Base-by-base conservation (phyloP, 176 grass and related monocot genomes). In the Avena sativa region DNA sequence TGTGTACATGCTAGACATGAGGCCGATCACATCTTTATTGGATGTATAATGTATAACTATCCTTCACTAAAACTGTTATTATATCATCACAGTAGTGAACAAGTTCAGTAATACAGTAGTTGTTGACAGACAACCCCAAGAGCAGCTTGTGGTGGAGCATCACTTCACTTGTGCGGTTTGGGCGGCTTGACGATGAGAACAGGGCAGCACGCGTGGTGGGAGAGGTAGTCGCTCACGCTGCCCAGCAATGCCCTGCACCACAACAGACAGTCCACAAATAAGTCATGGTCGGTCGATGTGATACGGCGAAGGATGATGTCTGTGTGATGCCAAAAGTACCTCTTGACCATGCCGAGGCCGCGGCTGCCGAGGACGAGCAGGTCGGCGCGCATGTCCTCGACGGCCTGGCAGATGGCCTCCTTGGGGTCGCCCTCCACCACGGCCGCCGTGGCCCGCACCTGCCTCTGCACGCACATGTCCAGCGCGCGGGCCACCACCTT, bases 391-490 rank as follows among this genome's bases (percentile, higher is more conserved):
- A 95, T 81, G 38, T 79, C 46, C 81, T 98, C 96, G 8, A 86
- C 88, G 52, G 87, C 84, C 14, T 89, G 69, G 85, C 92, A 90
- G 79, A 98, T 89, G 57, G 88, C 87, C 71, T 94, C 93, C 87
- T 94, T 98, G 5, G 96, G 68, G 84, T 98, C 96, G 21, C 96
- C 96, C 60, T 95, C 93, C 9, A 91, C 86, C 77, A 95, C 55
- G 28, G 77, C 82, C 4, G 47, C 91, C 61, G 79, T 61, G 23
- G 93, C 91, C 52, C n/a, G 19, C 65, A 88, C 86, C 89, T 84
- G 80, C 79, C 72, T 89, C 64, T 82, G 57, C 17, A 46, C 84
- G 87, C 96, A 98, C 5, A 92, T 58, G 2, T 88, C 77, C 9
- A 91, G 63, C 4, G 92, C 96, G 58, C 79, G 81, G 23, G 80